phyloP scores from a whole-genome alignment of 2,329 filamentous ascomycete genomes.

The Clonostachys byssicola region DNA sequence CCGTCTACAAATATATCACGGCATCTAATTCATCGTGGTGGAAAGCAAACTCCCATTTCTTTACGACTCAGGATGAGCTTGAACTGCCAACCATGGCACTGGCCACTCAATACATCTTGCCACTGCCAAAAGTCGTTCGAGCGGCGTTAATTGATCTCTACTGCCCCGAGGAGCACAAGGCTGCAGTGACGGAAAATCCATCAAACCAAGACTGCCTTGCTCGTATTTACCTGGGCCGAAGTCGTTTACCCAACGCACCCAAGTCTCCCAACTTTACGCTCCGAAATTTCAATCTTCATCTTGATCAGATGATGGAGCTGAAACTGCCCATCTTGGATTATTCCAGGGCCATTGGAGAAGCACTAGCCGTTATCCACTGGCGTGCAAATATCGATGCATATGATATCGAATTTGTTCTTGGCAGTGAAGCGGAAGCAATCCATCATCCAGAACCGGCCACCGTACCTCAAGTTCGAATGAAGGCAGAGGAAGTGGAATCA shows the following conservation, averaged over 20 bases:
- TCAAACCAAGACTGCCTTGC: constrained; percentile 12
- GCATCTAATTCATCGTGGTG: background rate
- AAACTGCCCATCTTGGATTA: constrained; percentile 4
- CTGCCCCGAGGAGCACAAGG: constrained; percentile 5
- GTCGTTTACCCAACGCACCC: constrained; percentile 1
- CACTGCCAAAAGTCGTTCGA: constrained; percentile 12
- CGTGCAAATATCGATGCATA: constrained; percentile 9
- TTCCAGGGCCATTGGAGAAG: constrained; percentile 9
- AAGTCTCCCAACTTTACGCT: constrained; percentile 8
- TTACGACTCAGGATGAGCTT: background rate
- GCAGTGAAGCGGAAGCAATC: constrained; percentile 1
- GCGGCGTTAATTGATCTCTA: constrained; percentile 10
- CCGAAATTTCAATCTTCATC: constrained; percentile 11
- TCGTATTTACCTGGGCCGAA: constrained; percentile 9
- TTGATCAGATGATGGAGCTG: constrained; percentile 11
- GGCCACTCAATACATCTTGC: constrained; percentile 13
- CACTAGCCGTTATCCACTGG: constrained; percentile 15
- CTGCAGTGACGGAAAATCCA: background rate
- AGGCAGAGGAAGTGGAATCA: background rate
- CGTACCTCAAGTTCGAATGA: background rate
- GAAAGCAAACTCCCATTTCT: constrained; percentile 3
- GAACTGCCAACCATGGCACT: constrained; percentile 10
- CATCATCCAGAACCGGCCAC: background rate
- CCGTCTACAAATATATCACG: background rate
- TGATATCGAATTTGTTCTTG: constrained; percentile 13